Evolutionary conservation across 2,329 filamentous ascomycete genomes (phyloP).

Genomic region (Capronia epimyces): DNA sequence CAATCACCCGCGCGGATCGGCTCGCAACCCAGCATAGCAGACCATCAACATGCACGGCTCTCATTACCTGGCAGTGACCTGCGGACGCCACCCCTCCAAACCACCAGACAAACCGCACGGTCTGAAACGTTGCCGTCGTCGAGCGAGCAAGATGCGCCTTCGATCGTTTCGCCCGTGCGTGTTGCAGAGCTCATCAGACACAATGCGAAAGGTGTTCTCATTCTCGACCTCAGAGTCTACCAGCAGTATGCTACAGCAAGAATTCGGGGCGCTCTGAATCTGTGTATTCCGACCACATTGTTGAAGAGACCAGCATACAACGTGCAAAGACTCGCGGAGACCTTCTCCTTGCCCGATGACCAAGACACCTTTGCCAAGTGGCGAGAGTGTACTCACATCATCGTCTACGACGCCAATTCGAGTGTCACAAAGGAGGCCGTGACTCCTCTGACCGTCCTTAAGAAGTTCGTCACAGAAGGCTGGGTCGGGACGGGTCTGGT

Average conservation of each 20-base stretch:
- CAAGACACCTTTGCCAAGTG: conserved; percentile 70
- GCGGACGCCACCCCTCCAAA: conserved; percentile 31
- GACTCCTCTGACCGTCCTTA: conserved; percentile 78
- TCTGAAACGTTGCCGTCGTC: conserved; percentile 52
- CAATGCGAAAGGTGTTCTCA: conserved; percentile 52
- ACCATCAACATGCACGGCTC: conserved; percentile 50
- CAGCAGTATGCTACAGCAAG: conserved; percentile 72
- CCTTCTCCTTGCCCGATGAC: conserved; percentile 68
- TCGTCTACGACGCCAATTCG: conserved; percentile 81
- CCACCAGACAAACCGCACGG: conserved; percentile 27
- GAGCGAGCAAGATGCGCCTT: conserved; percentile 43
- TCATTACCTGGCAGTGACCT: conserved; percentile 51
- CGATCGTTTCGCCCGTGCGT: conserved; percentile 51
- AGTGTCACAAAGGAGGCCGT: conserved; percentile 72
- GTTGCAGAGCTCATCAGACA: conserved; percentile 55
- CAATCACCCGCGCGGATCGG: conserved; percentile 46
- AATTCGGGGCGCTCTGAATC: conserved; percentile 74
- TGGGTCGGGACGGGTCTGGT: conserved; percentile 70
- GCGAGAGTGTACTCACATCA: conserved; percentile 66
- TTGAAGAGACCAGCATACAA: conserved; percentile 88
- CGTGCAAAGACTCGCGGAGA: conserved; percentile 77
- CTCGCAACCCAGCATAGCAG: conserved; percentile 31
- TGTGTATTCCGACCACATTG: conserved; percentile 92
- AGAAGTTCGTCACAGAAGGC: conserved; percentile 83
- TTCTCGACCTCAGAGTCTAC: conserved; percentile 81